Evolutionary conservation across 176 grass and related monocot species (phyloP).

Genomic region (Sorghum bicolor): DNA sequence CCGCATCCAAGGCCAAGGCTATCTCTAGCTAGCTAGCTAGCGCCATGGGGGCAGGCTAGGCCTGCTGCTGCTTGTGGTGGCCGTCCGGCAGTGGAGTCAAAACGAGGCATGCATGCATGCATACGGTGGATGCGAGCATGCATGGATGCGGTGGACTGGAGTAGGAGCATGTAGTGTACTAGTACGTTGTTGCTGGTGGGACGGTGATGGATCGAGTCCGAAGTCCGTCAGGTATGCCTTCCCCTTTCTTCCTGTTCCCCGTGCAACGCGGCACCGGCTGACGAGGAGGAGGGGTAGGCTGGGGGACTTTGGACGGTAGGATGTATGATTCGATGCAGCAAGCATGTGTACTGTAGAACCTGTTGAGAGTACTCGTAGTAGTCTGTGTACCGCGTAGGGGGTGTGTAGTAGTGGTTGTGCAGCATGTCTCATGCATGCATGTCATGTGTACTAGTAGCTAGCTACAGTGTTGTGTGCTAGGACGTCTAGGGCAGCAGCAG

Average conservation of each 20-base stretch:
- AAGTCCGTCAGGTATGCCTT: slow-evolving; percentile 22
- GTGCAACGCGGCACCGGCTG: not conserved
- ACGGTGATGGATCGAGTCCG: not conserved
- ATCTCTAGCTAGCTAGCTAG: not conserved
- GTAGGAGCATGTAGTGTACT: no score
- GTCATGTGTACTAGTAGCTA: not conserved
- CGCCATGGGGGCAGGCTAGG: no score
- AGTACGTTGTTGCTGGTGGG: not conserved
- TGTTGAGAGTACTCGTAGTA: not conserved
- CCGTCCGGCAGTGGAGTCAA: not conserved
- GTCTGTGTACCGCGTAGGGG: not conserved
- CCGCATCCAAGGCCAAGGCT: not conserved
- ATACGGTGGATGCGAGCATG: not conserved
- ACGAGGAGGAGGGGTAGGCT: not conserved
- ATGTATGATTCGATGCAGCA: not conserved
- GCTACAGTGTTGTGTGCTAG: not conserved
- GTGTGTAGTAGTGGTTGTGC: not conserved
- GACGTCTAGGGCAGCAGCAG: not conserved
- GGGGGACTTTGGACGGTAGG: slow-evolving; percentile 24
- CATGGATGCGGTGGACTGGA: no score
- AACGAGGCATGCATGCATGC: not conserved
- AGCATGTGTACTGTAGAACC: not conserved
- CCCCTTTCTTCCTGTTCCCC: slow-evolving; percentile 1
- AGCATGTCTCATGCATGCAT: not conserved
- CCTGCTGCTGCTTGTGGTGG: not conserved